Evolutionary conservation across 2,329 filamentous ascomycete genomes (phyloP).

Genomic region (Neonectria magnoliae): DNA sequence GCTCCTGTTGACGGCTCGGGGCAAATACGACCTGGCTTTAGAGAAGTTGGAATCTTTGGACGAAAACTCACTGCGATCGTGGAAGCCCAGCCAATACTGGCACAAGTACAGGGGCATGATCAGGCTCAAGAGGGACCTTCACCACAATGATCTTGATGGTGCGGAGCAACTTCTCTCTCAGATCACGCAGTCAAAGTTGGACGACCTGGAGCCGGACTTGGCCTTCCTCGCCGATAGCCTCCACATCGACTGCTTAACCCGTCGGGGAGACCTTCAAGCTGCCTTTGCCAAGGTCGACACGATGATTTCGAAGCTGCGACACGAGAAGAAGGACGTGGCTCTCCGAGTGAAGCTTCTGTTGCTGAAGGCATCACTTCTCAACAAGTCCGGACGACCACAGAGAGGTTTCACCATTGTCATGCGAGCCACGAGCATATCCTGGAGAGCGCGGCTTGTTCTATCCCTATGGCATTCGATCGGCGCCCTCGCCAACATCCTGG

Average conservation of each 20-base stretch:
- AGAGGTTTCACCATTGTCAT: conserved; percentile 81
- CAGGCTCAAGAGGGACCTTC: conserved; percentile 70
- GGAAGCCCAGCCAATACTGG: conserved; percentile 82
- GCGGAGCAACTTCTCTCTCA: conserved; percentile 62
- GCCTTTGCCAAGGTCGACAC: conserved; percentile 61
- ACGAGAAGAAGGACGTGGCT: conserved; percentile 64
- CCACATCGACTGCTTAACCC: conserved; percentile 62
- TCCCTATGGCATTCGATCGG: conserved; percentile 79
- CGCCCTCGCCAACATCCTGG: conserved; percentile 73
- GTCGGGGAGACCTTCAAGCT: conserved; percentile 57
- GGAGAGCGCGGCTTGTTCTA: conserved; percentile 73
- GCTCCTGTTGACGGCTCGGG: conserved; percentile 67
- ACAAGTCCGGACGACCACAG: conserved; percentile 73
- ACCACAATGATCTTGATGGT: conserved; percentile 62
- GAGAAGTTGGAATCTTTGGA: conserved; percentile 58
- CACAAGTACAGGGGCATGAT: conserved; percentile 73
- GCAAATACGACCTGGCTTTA: conserved; percentile 76
- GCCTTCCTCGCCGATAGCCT: conserved; percentile 61
- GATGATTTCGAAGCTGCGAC: conserved; percentile 53
- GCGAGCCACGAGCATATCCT: conserved; percentile 78
- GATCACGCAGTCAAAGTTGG: conserved; percentile 61
- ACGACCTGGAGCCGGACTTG: conserved; percentile 64
- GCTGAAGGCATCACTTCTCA: conserved; percentile 76
- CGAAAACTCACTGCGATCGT: conserved; percentile 70
- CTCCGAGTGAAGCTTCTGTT: conserved; percentile 77